These are phyloP conservation scores for Incumbomyces lentus DNA, from an alignment of 2,329 filamentous ascomycete genomes.

Conservation along the genomic window DNA sequence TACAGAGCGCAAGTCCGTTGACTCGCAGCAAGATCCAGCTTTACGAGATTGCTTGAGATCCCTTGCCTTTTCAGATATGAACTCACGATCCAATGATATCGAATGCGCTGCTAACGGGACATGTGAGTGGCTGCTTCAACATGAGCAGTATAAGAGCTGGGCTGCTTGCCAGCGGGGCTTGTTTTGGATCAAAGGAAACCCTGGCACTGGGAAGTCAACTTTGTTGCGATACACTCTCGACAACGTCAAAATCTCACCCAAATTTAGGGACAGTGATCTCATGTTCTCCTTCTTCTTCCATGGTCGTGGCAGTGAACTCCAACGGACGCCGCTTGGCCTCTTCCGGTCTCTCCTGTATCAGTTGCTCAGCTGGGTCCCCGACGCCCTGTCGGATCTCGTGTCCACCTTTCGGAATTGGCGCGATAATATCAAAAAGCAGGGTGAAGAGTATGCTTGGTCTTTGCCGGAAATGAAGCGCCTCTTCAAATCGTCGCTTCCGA, in stretches of 20 bases:
- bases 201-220: slow-evolving; percentile 18
- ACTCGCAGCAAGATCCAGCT: too few species aligned
- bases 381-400: too few species aligned
- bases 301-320: slow-evolving; percentile 18
- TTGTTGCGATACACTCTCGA: slow-evolving; percentile 11
- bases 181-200: slow-evolving; percentile 24
- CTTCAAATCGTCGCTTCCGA: slow-evolving; percentile 1
- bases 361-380: slow-evolving; percentile 11
- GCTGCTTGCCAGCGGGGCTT: slow-evolving; percentile 15
- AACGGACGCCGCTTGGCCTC: slow-evolving; percentile 22
- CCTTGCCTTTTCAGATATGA: too few species aligned
- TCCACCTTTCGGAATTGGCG: too few species aligned
- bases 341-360: slow-evolving; percentile 24
- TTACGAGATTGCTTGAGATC: too few species aligned
- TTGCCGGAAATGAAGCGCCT: slow-evolving; percentile 7
- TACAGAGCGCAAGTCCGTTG: too few species aligned
- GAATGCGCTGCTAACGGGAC: background rate
- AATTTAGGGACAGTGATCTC: background rate
- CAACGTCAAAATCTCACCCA: background rate
- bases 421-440: too few species aligned
- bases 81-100: background rate
- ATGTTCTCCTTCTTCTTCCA: slow-evolving; percentile 24
- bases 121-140: slow-evolving; percentile 3
- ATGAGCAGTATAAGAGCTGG: slow-evolving; percentile 1
- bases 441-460: slow-evolving; percentile 2